Evolutionary conservation across 306 rosid species (phyloP), one percentile per base, ranked within the genome.

Genomic region (Comarum palustre): DNA sequence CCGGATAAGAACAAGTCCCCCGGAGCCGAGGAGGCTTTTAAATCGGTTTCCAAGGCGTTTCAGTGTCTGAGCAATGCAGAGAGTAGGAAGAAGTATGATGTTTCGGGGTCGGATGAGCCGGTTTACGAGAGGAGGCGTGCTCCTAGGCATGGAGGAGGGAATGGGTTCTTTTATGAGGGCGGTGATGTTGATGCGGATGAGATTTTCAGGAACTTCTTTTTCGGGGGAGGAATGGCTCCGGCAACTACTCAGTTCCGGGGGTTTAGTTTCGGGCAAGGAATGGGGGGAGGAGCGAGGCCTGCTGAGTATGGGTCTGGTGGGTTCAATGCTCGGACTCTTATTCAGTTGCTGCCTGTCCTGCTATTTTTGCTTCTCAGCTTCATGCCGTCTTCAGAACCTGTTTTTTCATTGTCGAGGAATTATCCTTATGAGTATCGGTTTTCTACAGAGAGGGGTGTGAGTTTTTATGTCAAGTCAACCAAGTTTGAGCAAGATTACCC

Each of bases 1-100:
- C 98, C 98, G 0, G 98, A 94, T 60, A 94, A 94, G 89, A 94
- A 94, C 83, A 85, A 84, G 42, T 96, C 98, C 8, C 96, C 96
- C 0, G 97, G 96, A 0, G 90, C 97, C 0, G 98, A 94, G 78
- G 98, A 94, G 58, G 97, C 97, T 1, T 94, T 94, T 54, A 94
- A 94, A 81, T 68, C 87, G 0, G 97, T 94, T 4, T 94, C 98
- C 0, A 94, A 91, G 83, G 97, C 98, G 1, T 91, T 91, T 87
- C 98, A 91, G 81, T 94, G 98, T 82, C 88, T 94, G 19, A 77
- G 96, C 64, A 85, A 86, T 46, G 90, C 80, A 14, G 97, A 94
- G 72, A 91, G 80, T 42, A 66, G 79, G 75, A 91, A 42, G 52
- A 89, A 86, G 79, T 91, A 94, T 60, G 98, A 91, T 60, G 68